Base-by-base conservation (phyloP, 2,329 filamentous ascomycete species). In the Alternaria novae-zelandiae region DNA sequence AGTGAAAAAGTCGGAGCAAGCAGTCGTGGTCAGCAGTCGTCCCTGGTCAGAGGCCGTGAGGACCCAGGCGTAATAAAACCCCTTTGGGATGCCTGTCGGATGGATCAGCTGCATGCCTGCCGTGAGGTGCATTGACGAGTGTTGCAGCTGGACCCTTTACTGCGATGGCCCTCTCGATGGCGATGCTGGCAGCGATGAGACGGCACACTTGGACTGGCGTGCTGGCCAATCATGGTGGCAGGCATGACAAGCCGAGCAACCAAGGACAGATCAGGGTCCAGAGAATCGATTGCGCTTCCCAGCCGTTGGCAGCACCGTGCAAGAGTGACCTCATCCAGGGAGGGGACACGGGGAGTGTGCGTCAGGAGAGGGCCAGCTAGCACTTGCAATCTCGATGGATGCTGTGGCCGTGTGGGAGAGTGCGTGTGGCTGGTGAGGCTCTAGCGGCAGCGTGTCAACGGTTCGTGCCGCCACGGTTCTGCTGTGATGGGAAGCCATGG, bases 151-250 rank as follows among this genome's bases (percentile, higher is more conserved):
- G 45, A 41, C 17, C 54, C 45, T 21, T 30, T 28, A 30, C 8
- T 54, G 46, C 26, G 61, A 68, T 64, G 62, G 66, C 66, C 63
- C 21, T 59, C 20, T 54, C 51, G 61, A 58, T 55, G 17, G 55
- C 56, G 25, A 51, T 64, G 58, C 43, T 57, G 62, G 65, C n/a
- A 50, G 66, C 67, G 73, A 73, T 71, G 59, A 15, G 54, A 66
- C 61, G 30, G 61, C 64, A 44, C 47, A 50, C 51, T 63, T 68
- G 70, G 50, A 30, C 10, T 12, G 17, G 5, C 3, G 0, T 8
- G 43, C 56, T 17, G 8, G 26, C 61, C 64, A 64, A 51, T 64
- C 13, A 58, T 9, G 12, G 1, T 0, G 44, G 30, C 49, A 54
- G 43, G 26, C n/a, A n/a, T n/a, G n/a, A n/a, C n/a, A 11, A 21